These are phyloP conservation scores for Naganishia antarctica DNA, from an alignment of 768 basidiomycete genomes.

Conservation along the genomic window DNA sequence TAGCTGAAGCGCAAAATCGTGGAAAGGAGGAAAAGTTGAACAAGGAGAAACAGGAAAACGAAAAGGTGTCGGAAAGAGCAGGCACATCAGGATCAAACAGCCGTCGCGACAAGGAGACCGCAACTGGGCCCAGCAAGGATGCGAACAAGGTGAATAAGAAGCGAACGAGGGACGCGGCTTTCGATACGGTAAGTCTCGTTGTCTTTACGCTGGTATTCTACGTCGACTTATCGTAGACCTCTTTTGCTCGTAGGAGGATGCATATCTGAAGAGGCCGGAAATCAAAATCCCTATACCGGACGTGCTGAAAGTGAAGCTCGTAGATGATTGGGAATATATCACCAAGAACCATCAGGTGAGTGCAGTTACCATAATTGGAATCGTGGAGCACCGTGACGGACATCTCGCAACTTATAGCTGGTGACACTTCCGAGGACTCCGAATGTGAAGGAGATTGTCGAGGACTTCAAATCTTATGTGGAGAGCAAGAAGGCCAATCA, in stretches of 20 bases:
- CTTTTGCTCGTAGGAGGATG: constrained; percentile 58
- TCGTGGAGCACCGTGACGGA: not conserved
- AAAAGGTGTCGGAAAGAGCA: constrained; percentile 13
- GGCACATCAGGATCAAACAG: not conserved
- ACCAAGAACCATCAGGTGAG: constrained; percentile 87
- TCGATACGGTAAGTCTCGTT: constrained; percentile 41
- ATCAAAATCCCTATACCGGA: constrained; percentile 88
- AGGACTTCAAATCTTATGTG: constrained; percentile 69
- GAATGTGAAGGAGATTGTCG: constrained; percentile 68
- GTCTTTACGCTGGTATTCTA: constrained; percentile 2
- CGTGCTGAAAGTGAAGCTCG: constrained; percentile 75
- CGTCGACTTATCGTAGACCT: not conserved
- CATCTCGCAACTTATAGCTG: constrained; percentile 56
- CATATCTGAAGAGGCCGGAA: constrained; percentile 72
- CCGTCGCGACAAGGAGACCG: not conserved
- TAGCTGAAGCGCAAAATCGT: constrained; percentile 47
- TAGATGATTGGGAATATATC: constrained; percentile 96
- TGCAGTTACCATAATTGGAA: not conserved
- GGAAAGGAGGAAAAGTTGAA: constrained; percentile 34
- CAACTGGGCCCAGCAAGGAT: constrained; percentile 18
- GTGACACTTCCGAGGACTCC: constrained; percentile 76
- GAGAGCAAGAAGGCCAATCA: constrained; percentile 29
- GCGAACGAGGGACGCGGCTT: constrained; percentile 53
- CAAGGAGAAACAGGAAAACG: constrained; percentile 34
- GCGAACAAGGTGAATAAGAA: constrained; percentile 55